These are phyloP conservation scores for Cardamine chenopodiifolia DNA, from an alignment of 345 rosid species.

Conservation along the genomic window DNA sequence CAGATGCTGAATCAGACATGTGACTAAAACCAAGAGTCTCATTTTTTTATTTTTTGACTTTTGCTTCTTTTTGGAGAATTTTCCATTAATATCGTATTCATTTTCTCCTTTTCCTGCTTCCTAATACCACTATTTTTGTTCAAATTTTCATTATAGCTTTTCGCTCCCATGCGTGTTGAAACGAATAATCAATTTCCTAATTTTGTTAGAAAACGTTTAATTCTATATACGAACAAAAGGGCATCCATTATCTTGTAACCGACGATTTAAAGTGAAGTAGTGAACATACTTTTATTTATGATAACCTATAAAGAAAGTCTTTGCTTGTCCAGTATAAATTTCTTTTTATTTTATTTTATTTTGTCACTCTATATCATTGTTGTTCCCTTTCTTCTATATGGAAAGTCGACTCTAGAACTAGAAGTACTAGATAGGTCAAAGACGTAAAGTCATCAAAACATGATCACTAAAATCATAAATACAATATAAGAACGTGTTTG, in stretches of 20 bases:
- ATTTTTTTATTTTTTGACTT: slow-evolving; percentile 10
- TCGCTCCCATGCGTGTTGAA: slow-evolving; percentile 34
- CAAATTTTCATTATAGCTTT: slow-evolving; percentile 20
- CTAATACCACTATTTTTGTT: slow-evolving; percentile 13
- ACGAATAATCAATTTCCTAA: slow-evolving; percentile 18
- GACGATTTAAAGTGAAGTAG: slow-evolving; percentile 4
- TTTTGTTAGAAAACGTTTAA: slow-evolving; percentile 11
- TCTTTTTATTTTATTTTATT: neutral
- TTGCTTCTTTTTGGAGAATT: slow-evolving; percentile 15
- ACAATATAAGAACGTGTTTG: neutral
- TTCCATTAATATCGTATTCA: slow-evolving; percentile 19
- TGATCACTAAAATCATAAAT: neutral
- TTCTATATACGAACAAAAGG: slow-evolving; percentile 17
- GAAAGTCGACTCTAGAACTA: slow-evolving; percentile 1
- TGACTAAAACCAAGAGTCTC: slow-evolving; percentile 28
- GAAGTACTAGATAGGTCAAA: slow-evolving; percentile 4
- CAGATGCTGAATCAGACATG: slow-evolving; percentile 45
- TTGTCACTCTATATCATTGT: neutral
- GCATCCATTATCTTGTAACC: slow-evolving; percentile 7
- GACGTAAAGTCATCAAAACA: neutral
- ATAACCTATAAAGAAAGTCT: slow-evolving; percentile 1
- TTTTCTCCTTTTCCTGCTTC: slow-evolving; percentile 21
- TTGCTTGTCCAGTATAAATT: slow-evolving; percentile 18
- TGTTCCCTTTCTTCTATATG: neutral
- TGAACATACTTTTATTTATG: neutral